These are phyloP conservation scores for Dryas drummondii DNA, from an alignment of 306 rosid species.

Conservation along the genomic window DNA sequence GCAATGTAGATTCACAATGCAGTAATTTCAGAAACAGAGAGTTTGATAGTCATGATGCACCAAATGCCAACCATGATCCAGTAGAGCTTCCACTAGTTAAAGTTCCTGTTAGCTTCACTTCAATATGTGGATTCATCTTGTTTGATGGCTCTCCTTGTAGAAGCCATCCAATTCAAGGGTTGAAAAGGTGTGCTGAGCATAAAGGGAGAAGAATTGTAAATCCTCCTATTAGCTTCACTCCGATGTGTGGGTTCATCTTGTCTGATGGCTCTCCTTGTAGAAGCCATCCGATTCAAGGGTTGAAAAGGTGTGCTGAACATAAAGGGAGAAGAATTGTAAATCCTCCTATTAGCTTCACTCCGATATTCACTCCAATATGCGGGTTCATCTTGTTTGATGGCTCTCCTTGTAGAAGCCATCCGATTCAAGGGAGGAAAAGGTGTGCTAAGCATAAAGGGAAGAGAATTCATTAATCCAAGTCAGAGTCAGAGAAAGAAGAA, in stretches of 20 bases:
- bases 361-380: conserved; percentile 32
- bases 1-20: conserved; percentile 8
- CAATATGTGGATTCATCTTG: no score
- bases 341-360: no score
- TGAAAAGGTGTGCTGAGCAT: no score
- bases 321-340: conserved; percentile 57
- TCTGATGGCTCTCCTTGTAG: conserved; percentile 63
- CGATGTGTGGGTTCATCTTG: conserved; percentile 57
- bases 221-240: no score
- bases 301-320: conserved; percentile 72
- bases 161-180: no score
- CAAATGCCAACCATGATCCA: conserved; percentile 18
- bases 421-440: conserved; percentile 66
- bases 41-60: conserved; percentile 22
- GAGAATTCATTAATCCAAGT: conserved; percentile 30
- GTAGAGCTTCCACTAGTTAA: conserved; percentile 22
- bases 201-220: no score
- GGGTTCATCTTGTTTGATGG: conserved; percentile 63
- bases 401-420: conserved; percentile 51
- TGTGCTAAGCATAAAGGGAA: conserved; percentile 78
- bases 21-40: conserved; percentile 13
- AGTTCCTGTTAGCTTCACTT: conserved; percentile 21
- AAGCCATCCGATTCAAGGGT: conserved; percentile 50
- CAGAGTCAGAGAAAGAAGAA: no score
- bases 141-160: no score